Percentiles rank a stretch among this genome's conserved stretches.
phyloP scores from a whole-genome alignment of 805 yeast species.

The Lachancea fermentati region DNA sequence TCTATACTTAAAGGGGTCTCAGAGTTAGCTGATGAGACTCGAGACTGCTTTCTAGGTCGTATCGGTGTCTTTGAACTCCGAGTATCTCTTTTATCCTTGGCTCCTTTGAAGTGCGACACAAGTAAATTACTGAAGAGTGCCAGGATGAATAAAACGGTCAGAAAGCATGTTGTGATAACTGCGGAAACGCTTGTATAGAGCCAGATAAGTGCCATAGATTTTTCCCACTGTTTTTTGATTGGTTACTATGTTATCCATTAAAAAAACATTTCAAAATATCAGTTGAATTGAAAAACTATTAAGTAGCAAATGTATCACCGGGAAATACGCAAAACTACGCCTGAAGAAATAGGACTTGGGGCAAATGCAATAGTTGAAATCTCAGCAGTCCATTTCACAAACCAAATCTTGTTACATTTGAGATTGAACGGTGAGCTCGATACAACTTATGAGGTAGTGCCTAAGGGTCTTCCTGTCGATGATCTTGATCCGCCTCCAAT shows the following conservation, averaged over 20 bases:
- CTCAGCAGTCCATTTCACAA: constrained; percentile 22
- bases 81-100: constrained; percentile 26
- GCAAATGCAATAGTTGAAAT: constrained; percentile 6
- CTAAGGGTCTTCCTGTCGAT: constrained; percentile 20
- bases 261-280: too few relatives aligned
- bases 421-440: constrained; percentile 36
- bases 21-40: constrained; percentile 17
- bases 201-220: background rate
- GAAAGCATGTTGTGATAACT: constrained; percentile 19
- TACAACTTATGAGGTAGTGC: constrained; percentile 41
- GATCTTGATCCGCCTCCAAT: constrained; percentile 12
- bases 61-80: constrained; percentile 23
- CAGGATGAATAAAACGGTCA: constrained; percentile 23
- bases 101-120: constrained; percentile 19
- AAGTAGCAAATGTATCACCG: constrained; percentile 12
- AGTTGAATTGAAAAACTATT: too few relatives aligned
- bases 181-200: constrained; percentile 10
- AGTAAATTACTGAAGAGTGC: constrained; percentile 30
- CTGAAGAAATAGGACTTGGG: constrained; percentile 7
- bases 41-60: constrained; percentile 9
- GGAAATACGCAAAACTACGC: constrained; percentile 8
- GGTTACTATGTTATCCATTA: too few relatives aligned
- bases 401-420: constrained; percentile 24
- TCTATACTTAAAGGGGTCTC: constrained; percentile 15
- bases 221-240: background rate